These are phyloP conservation scores for Xerocomus minutiporus DNA, from an alignment of 1,284 basidiomycete species.

Conservation along the genomic window DNA sequence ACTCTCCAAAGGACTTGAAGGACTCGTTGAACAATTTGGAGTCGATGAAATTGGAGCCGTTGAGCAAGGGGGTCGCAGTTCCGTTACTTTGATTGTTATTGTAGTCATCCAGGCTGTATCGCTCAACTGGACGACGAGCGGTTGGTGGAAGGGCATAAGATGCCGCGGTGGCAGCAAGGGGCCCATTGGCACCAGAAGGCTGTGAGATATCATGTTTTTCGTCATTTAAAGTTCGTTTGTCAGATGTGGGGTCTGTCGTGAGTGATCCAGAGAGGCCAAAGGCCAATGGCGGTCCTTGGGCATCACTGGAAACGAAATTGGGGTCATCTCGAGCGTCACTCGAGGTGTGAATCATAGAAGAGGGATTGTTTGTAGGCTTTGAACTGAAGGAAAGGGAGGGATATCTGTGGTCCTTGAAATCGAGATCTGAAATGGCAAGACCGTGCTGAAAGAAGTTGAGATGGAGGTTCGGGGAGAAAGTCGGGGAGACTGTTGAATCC, in stretches of 20 bases:
- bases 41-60: constrained; percentile 30
- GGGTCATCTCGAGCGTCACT: constrained; percentile 20
- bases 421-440: constrained; percentile 52
- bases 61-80: constrained; percentile 31
- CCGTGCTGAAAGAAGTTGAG: constrained; percentile 46
- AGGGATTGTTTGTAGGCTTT: constrained; percentile 26
- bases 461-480: constrained; percentile 31
- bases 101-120: constrained; percentile 48
- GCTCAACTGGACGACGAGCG: constrained; percentile 43
- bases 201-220: constrained; percentile 20
- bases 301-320: constrained; percentile 8
- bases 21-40: constrained; percentile 28
- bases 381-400: constrained; percentile 39
- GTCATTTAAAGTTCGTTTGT: constrained; percentile 23
- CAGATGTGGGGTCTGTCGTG: constrained; percentile 12
- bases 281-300: constrained; percentile 12
- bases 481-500: constrained; percentile 34
- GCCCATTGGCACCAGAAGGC: constrained; percentile 28
- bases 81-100: constrained; percentile 22
- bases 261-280: constrained; percentile 13
- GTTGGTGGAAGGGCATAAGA: constrained; percentile 42
- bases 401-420: constrained; percentile 60
- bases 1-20: constrained; percentile 30
- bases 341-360: constrained; percentile 29
- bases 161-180: constrained; percentile 32